phyloP scores from a whole-genome alignment of 805 yeast species.

The Tetrapisispora arboricola region DNA sequence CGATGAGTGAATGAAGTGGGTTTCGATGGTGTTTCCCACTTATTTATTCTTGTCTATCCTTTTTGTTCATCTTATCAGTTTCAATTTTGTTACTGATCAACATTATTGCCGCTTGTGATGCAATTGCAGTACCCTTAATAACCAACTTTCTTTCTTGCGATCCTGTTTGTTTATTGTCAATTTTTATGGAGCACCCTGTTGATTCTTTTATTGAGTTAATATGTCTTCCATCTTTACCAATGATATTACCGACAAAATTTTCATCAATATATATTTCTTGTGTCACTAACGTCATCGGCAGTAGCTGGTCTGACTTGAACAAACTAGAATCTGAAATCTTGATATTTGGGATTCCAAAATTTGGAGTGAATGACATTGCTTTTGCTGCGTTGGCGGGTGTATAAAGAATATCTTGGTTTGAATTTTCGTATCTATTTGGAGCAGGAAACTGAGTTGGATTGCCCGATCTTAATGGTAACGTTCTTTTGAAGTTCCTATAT shows the following conservation, averaged over 20 bases:
- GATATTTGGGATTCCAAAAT: slow-evolving; percentile 18
- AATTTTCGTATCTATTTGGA: not conserved
- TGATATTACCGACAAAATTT: slow-evolving; percentile 70
- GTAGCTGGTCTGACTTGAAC: not conserved
- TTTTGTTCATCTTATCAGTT: slow-evolving; percentile 46
- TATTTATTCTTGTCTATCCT: slow-evolving; percentile 5
- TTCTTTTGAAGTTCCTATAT: slow-evolving; percentile 11
- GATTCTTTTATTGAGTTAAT: slow-evolving; percentile 66
- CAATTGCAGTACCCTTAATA: slow-evolving; percentile 54
- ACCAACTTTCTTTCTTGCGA: slow-evolving; percentile 51
- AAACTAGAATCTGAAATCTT: not conserved
- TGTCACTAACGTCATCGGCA: slow-evolving; percentile 33
- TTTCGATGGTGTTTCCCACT: too few species aligned
- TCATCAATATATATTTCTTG: slow-evolving; percentile 71
- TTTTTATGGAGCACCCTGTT: slow-evolving; percentile 66
- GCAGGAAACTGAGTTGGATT: slow-evolving; percentile 9
- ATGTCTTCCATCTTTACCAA: slow-evolving; percentile 79
- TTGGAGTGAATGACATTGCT: slow-evolving; percentile 20
- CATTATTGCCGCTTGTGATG: slow-evolving; percentile 63
- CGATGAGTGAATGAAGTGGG: too few species aligned
- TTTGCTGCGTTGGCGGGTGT: slow-evolving; percentile 22
- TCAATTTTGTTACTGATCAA: slow-evolving; percentile 64
- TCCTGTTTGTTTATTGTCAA: slow-evolving; percentile 50
- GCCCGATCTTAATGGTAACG: slow-evolving; percentile 7
- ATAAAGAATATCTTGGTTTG: slow-evolving; percentile 5